phyloP scores from a whole-genome alignment of 1,284 basidiomycete species.

The Waitea zeae region DNA sequence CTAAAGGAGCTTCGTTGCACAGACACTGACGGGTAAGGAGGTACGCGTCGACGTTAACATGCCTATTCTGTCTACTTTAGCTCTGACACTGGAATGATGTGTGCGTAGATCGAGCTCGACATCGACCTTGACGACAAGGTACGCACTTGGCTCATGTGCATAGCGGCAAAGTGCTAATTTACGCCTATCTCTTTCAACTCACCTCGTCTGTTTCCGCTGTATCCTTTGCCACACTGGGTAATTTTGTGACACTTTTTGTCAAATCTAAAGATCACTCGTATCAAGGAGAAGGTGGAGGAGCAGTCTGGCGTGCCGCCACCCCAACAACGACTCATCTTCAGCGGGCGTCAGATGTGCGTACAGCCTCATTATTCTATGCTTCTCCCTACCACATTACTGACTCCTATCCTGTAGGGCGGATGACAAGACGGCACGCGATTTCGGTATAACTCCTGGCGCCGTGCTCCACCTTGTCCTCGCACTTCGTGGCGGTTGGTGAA shows the following conservation, averaged over 20 bases:
- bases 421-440: conserved; percentile 77
- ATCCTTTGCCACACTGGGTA: background rate
- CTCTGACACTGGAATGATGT: background rate
- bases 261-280: conserved; percentile 64
- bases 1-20: conserved; percentile 6
- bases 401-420: conserved; percentile 33
- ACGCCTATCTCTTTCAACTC: background rate
- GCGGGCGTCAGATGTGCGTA: conserved; percentile 89
- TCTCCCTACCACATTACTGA: conserved; percentile 1
- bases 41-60: too few relatives aligned
- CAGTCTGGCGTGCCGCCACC: conserved; percentile 96
- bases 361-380: conserved; percentile 2
- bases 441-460: conserved; percentile 67
- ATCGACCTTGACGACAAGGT: conserved; percentile 88
- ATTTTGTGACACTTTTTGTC: background rate
- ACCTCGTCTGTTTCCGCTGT: background rate
- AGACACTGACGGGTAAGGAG: conserved; percentile 92
- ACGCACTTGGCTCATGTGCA: conserved; percentile 8
- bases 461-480: conserved; percentile 89
- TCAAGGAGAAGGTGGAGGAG: conserved; percentile 98
- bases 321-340: conserved; percentile 92
- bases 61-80: background rate
- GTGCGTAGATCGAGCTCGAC: conserved; percentile 81
- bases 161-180: background rate
- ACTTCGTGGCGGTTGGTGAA: conserved; percentile 59